These are phyloP conservation scores for Areca catechu DNA, from an alignment of 176 grass and related monocot species.

Conservation along the genomic window DNA sequence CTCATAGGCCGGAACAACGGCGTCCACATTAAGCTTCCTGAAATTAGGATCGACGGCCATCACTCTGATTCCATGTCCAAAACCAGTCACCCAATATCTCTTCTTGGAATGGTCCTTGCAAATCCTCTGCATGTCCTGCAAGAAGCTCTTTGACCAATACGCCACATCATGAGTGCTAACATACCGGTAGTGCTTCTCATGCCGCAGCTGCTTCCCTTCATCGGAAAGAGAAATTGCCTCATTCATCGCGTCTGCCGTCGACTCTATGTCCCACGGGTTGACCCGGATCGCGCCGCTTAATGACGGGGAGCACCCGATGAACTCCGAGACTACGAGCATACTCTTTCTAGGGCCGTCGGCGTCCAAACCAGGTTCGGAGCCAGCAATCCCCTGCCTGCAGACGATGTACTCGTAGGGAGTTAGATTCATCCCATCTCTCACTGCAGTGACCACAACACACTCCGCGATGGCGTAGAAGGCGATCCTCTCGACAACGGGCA, in stretches of 20 bases:
- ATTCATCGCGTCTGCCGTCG: constrained; percentile 12
- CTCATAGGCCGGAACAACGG: constrained; percentile 7
- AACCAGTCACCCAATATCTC: constrained; percentile 2
- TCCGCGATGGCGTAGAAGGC: constrained; percentile 45
- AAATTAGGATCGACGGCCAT: constrained; percentile 11
- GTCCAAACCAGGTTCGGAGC: constrained; percentile 10
- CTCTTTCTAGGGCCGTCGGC: not conserved
- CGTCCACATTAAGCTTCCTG: constrained; percentile 10
- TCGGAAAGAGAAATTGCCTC: constrained; percentile 17
- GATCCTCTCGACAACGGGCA: constrained; percentile 39
- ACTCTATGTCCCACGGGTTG: constrained; percentile 19
- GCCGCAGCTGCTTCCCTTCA: constrained; percentile 14
- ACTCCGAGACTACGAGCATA: constrained; percentile 19
- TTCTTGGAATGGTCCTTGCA: constrained; percentile 17
- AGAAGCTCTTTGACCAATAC: constrained; percentile 20
- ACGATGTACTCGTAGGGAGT: constrained; percentile 61
- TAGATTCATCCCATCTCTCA: constrained; percentile 23
- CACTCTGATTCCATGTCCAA: constrained; percentile 17
- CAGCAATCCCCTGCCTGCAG: constrained; percentile 40
- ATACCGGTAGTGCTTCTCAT: constrained; percentile 20
- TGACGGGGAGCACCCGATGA: constrained; percentile 16
- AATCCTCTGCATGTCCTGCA: constrained; percentile 13
- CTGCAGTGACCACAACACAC: constrained; percentile 44
- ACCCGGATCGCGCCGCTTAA: constrained; percentile 13
- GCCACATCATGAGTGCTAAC: constrained; percentile 17